Evolutionary conservation across 306 rosid species (phyloP), one percentile per base, ranked within the genome.

Genomic region (Castanea crenata): DNA sequence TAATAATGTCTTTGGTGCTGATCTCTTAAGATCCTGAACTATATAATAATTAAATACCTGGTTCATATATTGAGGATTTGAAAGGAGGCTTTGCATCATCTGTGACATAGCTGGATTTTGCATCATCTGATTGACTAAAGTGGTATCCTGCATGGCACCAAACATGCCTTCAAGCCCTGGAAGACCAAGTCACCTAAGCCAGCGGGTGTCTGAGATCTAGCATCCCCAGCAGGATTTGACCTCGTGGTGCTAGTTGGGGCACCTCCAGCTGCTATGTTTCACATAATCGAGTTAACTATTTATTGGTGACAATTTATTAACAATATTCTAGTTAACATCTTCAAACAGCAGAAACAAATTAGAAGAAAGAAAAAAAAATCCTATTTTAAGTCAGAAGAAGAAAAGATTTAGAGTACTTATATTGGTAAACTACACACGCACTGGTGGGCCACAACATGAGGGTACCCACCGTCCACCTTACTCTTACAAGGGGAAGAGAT

Each of bases 31-130:
- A 14, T 29, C 69, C n/a, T 76, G 44, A 55, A 75, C 49, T 46
- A 63, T 5, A 64, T 29, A 41, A 35, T 34, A 62, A 56, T 64
- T 15, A 76, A 56, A 71, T 85, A 93, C 98, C 98, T 89, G 94
- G 78, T 86, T 91, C 90, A 93, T 83, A 74, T 86, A 82, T 78
- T 90, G 93, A 15, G 98, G 98, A 57, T 90, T 91, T 78, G 98
- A 91, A 71, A 93, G 74, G 57, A 93, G 83, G 83, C 89, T 91
- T 86, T 93, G 98, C 98, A 89, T 88, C 90, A 93, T 88, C 76
- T 87, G 96, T 61, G 94, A 93, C 82, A 93, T 77, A 74, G 94
- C 94, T 78, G 97, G 97, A 75, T 93, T 93, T 82, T 93, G 97
- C 91, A 91, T 80, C 77, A 90, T 73, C 82, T 93, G 97, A 84